phyloP scores from a whole-genome alignment of 2,329 filamentous ascomycete genomes.

The Chalaropsis thielavioides region DNA sequence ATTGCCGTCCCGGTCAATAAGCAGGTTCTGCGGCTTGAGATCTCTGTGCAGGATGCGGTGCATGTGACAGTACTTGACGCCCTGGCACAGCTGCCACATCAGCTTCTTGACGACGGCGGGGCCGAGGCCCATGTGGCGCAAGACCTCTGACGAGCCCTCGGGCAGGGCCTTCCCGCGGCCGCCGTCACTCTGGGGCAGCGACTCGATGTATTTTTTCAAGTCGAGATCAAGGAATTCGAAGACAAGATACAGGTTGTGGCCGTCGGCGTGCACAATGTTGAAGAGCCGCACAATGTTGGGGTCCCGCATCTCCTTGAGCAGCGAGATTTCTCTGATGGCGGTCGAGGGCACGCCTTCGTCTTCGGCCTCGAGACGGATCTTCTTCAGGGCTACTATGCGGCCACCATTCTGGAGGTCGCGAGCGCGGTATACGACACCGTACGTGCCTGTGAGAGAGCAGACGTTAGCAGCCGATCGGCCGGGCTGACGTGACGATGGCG shows the following conservation, averaged over 20 bases:
- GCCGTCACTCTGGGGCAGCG: constrained; percentile 68
- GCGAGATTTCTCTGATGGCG: constrained; percentile 84
- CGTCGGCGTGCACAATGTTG: constrained; percentile 89
- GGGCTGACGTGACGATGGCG: neutral
- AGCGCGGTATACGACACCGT: constrained; percentile 91
- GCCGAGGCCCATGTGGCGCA: constrained; percentile 56
- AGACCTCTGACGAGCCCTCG: constrained; percentile 51
- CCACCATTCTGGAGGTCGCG: constrained; percentile 68
- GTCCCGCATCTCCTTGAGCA: constrained; percentile 89
- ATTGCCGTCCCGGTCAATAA: constrained; percentile 77
- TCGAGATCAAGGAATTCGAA: constrained; percentile 85
- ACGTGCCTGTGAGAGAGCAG: constrained; percentile 49
- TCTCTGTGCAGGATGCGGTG: constrained; percentile 79
- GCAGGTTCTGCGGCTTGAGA: constrained; percentile 77
- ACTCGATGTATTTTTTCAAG: constrained; percentile 93
- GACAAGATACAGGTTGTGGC: constrained; percentile 87
- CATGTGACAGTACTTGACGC: constrained; percentile 76
- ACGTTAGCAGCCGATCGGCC: neutral
- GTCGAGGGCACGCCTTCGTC: constrained; percentile 88
- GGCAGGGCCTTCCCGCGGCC: constrained; percentile 75
- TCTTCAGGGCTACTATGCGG: constrained; percentile 84
- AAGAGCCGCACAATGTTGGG: constrained; percentile 76
- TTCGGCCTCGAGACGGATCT: constrained; percentile 88
- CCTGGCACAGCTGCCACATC: constrained; percentile 75
- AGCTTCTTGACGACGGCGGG: constrained; percentile 81